phyloP scores from a whole-genome alignment of 2,329 filamentous ascomycete genomes.

The Hypoxylon sp. region DNA sequence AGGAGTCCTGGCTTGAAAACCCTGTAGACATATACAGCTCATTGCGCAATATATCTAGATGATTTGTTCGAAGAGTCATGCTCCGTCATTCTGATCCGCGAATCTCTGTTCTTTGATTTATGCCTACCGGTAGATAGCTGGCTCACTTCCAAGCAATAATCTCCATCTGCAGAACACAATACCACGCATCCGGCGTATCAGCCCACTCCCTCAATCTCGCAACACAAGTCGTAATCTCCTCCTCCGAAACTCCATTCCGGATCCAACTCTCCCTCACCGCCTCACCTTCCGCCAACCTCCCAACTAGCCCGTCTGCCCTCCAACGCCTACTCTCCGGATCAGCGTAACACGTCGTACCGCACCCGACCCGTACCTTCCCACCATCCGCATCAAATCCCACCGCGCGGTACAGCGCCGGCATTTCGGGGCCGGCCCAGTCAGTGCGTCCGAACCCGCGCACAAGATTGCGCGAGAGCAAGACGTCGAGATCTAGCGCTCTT shows the following conservation, averaged over 20 bases:
- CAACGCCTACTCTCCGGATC: background rate
- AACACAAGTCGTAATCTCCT: background rate
- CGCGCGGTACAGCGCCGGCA: background rate
- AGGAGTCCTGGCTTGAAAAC: slow-evolving; percentile 3
- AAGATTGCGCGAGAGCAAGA: background rate
- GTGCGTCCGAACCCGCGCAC: background rate
- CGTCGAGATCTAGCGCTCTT: background rate
- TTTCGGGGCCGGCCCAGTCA: background rate
- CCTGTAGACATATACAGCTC: slow-evolving; percentile 2
- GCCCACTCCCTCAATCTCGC: background rate
- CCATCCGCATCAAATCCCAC: background rate
- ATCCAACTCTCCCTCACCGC: background rate
- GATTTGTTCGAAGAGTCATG: background rate
- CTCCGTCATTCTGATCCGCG: background rate
- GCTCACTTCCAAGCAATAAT: slow-evolving; percentile 1
- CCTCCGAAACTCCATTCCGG: background rate
- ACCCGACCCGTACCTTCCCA: background rate
- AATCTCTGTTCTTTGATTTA: background rate
- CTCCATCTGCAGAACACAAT: slow-evolving; percentile 1
- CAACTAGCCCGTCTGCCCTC: background rate
- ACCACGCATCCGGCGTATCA: background rate
- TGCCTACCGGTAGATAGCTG: background rate
- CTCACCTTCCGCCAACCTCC: background rate
- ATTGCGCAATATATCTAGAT: background rate
- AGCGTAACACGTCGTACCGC: background rate